Evolutionary conservation across 1,284 basidiomycete genomes (phyloP).

Genomic region (Vanrija sp.): DNA sequence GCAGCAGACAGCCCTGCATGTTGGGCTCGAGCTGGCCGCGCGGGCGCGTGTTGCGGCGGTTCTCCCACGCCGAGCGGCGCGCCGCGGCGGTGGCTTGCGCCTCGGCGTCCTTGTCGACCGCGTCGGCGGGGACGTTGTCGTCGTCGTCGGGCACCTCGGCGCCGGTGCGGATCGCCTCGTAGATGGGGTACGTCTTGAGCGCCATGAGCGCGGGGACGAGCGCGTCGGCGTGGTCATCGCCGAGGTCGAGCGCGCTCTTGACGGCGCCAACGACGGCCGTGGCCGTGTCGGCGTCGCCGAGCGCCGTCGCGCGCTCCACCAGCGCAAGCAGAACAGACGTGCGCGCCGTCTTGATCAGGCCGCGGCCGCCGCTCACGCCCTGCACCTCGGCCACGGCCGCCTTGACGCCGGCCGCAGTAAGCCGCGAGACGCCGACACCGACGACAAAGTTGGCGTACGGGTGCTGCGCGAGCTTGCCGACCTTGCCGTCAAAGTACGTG

Average conservation of each 20-base stretch:
- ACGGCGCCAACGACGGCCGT: constrained; percentile 57
- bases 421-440: constrained; percentile 66
- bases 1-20: constrained; percentile 77
- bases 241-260: constrained; percentile 60
- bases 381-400: constrained; percentile 60
- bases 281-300: constrained; percentile 47
- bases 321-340: constrained; percentile 67
- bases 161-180: constrained; percentile 35
- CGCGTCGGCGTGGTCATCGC: constrained; percentile 53
- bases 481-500: constrained; percentile 67
- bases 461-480: constrained; percentile 69
- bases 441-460: constrained; percentile 90
- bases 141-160: constrained; percentile 21
- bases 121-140: constrained; percentile 19
- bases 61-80: constrained; percentile 40
- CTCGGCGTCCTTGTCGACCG: constrained; percentile 37
- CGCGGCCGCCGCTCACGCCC: constrained; percentile 53
- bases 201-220: constrained; percentile 65
- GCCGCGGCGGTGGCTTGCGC: constrained; percentile 36
- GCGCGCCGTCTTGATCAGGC: constrained; percentile 56
- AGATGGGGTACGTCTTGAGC: constrained; percentile 60
- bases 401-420: constrained; percentile 57
- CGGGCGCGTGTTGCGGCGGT: constrained; percentile 34
- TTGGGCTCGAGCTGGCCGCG: constrained; percentile 57
- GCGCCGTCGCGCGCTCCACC: constrained; percentile 60